These are phyloP conservation scores for Colletotrichum truncatum DNA, from an alignment of 2,329 filamentous ascomycete species.

Conservation along the genomic window DNA sequence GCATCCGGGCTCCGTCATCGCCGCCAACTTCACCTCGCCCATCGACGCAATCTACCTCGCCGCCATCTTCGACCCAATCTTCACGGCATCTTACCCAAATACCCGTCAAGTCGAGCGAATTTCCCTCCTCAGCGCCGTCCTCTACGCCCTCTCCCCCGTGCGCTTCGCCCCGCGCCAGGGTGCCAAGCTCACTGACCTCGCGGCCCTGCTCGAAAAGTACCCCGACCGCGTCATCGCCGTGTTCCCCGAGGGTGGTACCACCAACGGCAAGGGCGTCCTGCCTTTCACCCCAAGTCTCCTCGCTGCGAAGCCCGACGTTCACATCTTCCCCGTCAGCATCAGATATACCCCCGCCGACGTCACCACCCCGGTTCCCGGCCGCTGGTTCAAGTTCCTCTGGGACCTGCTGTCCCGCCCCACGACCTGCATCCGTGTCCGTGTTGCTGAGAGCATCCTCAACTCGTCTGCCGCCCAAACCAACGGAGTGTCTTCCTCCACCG, in stretches of 20 bases:
- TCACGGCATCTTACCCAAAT: slow-evolving; percentile 84
- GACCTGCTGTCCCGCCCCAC: slow-evolving; percentile 84
- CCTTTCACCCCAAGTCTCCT: slow-evolving; percentile 83
- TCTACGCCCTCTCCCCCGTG: slow-evolving; percentile 74
- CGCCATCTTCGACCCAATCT: slow-evolving; percentile 95
- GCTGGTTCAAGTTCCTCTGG: slow-evolving; percentile 82
- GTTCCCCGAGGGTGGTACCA: slow-evolving; percentile 94
- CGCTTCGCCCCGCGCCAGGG: slow-evolving; percentile 53
- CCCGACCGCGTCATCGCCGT: slow-evolving; percentile 82
- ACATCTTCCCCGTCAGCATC: slow-evolving; percentile 90
- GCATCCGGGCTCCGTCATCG: slow-evolving; percentile 82
- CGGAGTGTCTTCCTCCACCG: slow-evolving; percentile 39
- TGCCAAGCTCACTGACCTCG: slow-evolving; percentile 65
- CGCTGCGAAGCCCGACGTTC: slow-evolving; percentile 70
- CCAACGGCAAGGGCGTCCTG: slow-evolving; percentile 90
- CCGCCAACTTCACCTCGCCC: slow-evolving; percentile 89
- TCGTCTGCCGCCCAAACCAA: slow-evolving; percentile 49
- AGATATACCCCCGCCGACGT: slow-evolving; percentile 90
- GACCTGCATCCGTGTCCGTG: slow-evolving; percentile 89
- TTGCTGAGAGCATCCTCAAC: slow-evolving; percentile 78
- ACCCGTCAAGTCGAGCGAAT: slow-evolving; percentile 79
- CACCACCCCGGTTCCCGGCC: slow-evolving; percentile 86
- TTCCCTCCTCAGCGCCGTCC: slow-evolving; percentile 78
- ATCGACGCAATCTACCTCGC: slow-evolving; percentile 94
- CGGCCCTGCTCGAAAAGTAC: slow-evolving; percentile 71